Conservation (phyloP, 768 basidiomycete species). For the Lactarius trivialis region DNA sequence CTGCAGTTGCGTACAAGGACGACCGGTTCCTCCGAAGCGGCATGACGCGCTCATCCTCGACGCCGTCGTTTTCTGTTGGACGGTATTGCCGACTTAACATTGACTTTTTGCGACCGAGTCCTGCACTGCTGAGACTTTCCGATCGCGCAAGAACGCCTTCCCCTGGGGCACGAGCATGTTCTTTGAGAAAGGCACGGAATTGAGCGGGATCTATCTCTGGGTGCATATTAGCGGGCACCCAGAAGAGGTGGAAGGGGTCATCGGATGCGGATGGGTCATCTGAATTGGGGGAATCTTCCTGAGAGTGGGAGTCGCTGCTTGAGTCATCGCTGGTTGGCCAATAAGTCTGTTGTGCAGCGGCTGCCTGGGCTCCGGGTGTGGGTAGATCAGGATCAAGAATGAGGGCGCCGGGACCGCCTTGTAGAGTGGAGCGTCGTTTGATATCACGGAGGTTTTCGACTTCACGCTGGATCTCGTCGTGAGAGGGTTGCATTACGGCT, state of each 20-base stretch:
- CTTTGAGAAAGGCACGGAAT: constrained; percentile 91
- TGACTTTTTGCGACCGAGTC: constrained; percentile 78
- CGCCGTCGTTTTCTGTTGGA: constrained; percentile 69
- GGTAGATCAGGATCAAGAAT: constrained; percentile 91
- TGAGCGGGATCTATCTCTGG: constrained; percentile 97
- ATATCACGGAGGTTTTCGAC: constrained; percentile 82
- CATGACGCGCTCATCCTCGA: constrained; percentile 57
- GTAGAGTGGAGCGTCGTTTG: constrained; percentile 70
- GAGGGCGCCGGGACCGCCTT: constrained; percentile 70
- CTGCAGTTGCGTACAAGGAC: constrained; percentile 56
- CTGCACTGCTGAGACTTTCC: constrained; percentile 38
- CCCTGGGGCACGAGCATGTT: constrained; percentile 63
- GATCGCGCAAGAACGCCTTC: constrained; percentile 42
- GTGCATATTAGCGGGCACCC: constrained; percentile 95
- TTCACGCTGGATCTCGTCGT: constrained; percentile 81
- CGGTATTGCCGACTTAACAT: constrained; percentile 94
- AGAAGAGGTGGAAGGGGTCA: constrained; percentile 90
- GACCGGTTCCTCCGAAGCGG: constrained; percentile 65
- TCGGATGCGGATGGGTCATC: constrained; percentile 42
- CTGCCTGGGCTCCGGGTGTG: constrained; percentile 54
- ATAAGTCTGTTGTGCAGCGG: constrained; percentile 30
- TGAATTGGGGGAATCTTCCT: constrained; percentile 38
- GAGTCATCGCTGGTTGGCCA: constrained; percentile 37
- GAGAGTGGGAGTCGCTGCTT: constrained; percentile 32
- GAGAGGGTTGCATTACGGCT: constrained; percentile 59